phyloP scores from a whole-genome alignment of 2,329 filamentous ascomycete genomes.

The Diplocarpon mali region DNA sequence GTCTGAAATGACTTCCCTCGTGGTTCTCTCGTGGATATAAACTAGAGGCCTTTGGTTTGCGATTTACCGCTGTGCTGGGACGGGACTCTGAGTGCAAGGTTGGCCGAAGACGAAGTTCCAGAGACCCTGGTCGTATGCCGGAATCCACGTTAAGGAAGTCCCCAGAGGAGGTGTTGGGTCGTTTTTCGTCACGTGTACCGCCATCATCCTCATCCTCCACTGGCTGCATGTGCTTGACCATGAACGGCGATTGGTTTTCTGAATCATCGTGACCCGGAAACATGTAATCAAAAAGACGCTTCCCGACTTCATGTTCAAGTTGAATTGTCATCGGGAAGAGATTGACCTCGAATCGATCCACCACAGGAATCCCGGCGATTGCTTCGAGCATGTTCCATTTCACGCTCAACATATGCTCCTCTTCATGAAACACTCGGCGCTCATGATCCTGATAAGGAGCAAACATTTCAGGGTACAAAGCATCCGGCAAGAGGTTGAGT shows the following conservation, averaged over 20 bases:
- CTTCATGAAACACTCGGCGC: conserved; percentile 38
- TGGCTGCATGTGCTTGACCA: conserved; percentile 40
- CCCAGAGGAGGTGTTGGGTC: conserved; percentile 13
- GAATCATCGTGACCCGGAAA: conserved; percentile 65
- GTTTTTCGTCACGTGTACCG: conserved; percentile 4
- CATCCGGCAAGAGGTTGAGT: conserved; percentile 79
- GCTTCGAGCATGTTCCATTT: conserved; percentile 98
- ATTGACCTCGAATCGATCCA: conserved; percentile 94
- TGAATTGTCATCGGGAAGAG: conserved; percentile 90
- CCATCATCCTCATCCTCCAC: conserved; percentile 24
- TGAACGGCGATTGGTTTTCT: conserved; percentile 51
- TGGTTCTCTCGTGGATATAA: conserved; percentile 20
- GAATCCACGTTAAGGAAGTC: conserved; percentile 41
- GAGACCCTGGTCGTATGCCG: conserved; percentile 55
- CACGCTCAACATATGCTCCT: conserved; percentile 78
- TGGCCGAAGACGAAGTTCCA: conserved; percentile 74
- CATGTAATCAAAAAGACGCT: conserved; percentile 92
- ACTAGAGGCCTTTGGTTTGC: conserved; percentile 19
- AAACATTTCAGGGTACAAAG: conserved; percentile 93
- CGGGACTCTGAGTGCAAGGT: conserved; percentile 53
- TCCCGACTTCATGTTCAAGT: conserved; percentile 82
- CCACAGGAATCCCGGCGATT: conserved; percentile 92
- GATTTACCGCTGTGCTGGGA: conserved; percentile 15
- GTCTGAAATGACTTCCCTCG: conserved; percentile 30
- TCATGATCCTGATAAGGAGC: conserved; percentile 71